Evolutionary conservation across 306 rosid genomes (phyloP).

Genomic region (Morella rubra): DNA sequence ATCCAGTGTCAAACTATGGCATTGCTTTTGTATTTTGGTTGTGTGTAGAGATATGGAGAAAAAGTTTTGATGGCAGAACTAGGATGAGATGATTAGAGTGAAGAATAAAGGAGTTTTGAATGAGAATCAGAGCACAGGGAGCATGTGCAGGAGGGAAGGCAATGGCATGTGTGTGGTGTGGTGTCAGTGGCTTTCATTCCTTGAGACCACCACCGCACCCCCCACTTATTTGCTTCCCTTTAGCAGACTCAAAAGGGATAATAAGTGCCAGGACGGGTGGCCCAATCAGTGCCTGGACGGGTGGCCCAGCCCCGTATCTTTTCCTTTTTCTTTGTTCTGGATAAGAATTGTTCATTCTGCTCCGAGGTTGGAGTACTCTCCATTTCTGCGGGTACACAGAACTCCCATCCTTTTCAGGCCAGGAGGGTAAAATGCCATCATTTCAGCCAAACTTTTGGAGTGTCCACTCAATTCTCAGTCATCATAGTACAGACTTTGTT

Average conservation of each 20-base stretch:
- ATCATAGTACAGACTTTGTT: not conserved
- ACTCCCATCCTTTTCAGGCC: too few relatives aligned
- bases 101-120: slow-evolving; percentile 26
- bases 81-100: slow-evolving; percentile 15
- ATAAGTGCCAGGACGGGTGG: slow-evolving; percentile 15
- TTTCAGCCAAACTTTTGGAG: too few relatives aligned
- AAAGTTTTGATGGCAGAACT: slow-evolving; percentile 37
- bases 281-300: slow-evolving; percentile 14
- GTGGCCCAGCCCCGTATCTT: not conserved
- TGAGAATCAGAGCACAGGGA: slow-evolving; percentile 51
- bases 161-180: slow-evolving; percentile 61
- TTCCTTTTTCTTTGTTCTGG: slow-evolving; percentile 1
- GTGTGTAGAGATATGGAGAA: slow-evolving; percentile 38
- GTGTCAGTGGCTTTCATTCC: slow-evolving; percentile 48
- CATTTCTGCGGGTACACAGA: not conserved
- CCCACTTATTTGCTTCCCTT: slow-evolving; percentile 27
- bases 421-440: too few relatives aligned
- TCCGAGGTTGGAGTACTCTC: not conserved
- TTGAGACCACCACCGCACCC: slow-evolving; percentile 26
- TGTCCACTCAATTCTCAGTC: not conserved
- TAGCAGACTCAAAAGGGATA: slow-evolving; percentile 25
- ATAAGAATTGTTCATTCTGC: slow-evolving; percentile 19
- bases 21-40: not conserved
- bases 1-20: not conserved
- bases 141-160: slow-evolving; percentile 77